Evolutionary conservation across 371 early-diverging fungal species (phyloP).

Genomic region (Fennellomyces sp.): DNA sequence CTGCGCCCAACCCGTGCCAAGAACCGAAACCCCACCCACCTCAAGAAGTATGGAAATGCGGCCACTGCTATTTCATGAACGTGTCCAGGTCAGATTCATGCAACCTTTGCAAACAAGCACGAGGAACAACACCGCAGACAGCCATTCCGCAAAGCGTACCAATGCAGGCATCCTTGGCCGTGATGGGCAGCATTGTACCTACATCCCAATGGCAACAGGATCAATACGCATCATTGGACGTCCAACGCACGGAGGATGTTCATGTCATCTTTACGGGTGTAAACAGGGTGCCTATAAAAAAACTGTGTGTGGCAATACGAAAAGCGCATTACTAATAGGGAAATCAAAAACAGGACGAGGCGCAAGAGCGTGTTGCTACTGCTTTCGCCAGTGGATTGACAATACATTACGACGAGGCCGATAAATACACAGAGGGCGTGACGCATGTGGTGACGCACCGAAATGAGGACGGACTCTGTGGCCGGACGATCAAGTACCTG

Average conservation of each 20-base stretch:
- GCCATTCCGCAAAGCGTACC: neutral
- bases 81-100: neutral
- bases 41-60: neutral
- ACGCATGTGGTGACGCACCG: slow-evolving; percentile 36
- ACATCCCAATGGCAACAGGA: neutral
- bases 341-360: slow-evolving; percentile 3
- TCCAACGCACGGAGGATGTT: neutral
- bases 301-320: too few species aligned
- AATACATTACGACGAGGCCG: neutral
- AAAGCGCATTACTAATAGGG: too few species aligned
- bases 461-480: slow-evolving; percentile 28
- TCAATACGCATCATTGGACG: neutral
- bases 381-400: neutral
- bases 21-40: too few species aligned
- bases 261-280: slow-evolving; percentile 15
- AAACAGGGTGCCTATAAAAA: neutral
- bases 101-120: neutral
- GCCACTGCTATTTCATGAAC: neutral
- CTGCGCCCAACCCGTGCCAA: too few species aligned
- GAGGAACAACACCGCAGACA: neutral
- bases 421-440: slow-evolving; percentile 6
- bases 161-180: neutral
- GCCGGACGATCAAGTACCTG: slow-evolving; percentile 42
- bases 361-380: neutral
- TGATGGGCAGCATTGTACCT: neutral